Conservation (phyloP, 1,284 basidiomycete species). For the Pisolithus thermaeus region DNA sequence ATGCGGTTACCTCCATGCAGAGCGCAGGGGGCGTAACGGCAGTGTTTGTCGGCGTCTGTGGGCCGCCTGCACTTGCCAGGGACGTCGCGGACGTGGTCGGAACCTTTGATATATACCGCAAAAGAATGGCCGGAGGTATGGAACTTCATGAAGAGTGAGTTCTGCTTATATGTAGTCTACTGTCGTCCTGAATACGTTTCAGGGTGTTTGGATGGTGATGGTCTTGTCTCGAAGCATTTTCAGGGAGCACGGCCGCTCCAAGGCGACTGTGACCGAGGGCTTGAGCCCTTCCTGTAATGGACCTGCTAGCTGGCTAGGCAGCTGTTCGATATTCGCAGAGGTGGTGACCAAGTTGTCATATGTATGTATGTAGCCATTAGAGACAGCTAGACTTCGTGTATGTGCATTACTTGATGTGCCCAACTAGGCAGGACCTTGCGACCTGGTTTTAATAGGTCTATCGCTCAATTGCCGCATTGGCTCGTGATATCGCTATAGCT, state of each 20-base stretch:
- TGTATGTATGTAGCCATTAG: too few species aligned
- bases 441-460: too few species aligned
- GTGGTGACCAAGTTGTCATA: too few species aligned
- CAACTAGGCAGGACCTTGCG: conserved; percentile 18
- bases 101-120: conserved; percentile 39
- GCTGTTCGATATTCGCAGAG: too few species aligned
- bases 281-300: neutral
- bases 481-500: too few species aligned
- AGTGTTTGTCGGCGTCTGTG: conserved; percentile 63
- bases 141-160: conserved; percentile 66
- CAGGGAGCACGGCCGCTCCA: too few species aligned
- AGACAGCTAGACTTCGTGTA: too few species aligned
- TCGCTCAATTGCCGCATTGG: too few species aligned
- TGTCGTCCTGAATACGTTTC: conserved; percentile 5
- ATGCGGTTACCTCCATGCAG: conserved; percentile 41
- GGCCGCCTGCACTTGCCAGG: conserved; percentile 51
- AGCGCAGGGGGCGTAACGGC: conserved; percentile 38
- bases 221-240: too few species aligned
- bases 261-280: too few species aligned
- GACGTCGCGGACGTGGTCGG: conserved; percentile 49
- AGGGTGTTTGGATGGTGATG: conserved; percentile 39
- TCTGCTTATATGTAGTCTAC: neutral
- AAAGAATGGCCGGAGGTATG: conserved; percentile 60
- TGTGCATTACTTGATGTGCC: conserved; percentile 60
- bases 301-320: neutral